phyloP scores from a whole-genome alignment of 495 filamentous ascomycete species.

The Achaetomiella virescens region DNA sequence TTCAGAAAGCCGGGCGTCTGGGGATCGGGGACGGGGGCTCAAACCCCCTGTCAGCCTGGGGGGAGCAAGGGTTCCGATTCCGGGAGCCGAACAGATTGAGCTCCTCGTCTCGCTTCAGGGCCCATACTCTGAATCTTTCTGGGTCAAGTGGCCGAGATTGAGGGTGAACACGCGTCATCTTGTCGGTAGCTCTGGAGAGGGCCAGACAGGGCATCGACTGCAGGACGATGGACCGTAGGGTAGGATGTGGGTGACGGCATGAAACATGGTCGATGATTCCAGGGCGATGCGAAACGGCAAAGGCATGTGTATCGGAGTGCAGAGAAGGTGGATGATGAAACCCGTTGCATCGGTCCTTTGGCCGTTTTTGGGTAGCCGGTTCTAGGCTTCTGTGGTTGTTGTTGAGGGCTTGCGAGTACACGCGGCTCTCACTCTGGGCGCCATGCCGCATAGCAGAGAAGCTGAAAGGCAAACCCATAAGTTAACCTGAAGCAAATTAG shows the following conservation, averaged over 20 bases:
- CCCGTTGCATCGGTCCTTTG: background rate
- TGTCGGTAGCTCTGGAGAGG: background rate
- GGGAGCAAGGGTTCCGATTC: background rate
- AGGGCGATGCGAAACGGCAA: conserved; percentile 12
- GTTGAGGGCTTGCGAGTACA: background rate
- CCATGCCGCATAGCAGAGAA: too few relatives aligned
- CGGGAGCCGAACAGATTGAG: background rate
- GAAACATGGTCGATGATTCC: conserved; percentile 15
- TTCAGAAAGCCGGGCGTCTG: background rate
- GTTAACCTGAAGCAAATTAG: too few relatives aligned
- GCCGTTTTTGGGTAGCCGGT: conserved; percentile 2
- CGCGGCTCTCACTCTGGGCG: background rate
- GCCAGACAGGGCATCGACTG: conserved; percentile 1
- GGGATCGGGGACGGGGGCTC: background rate
- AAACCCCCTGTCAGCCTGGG: background rate
- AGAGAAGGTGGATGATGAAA: conserved; percentile 11
- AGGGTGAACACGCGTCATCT: background rate
- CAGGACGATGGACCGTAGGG: background rate
- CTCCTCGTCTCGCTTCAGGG: too few relatives aligned
- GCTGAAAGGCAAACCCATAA: too few relatives aligned
- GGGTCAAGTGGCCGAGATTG: background rate
- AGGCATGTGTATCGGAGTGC: conserved; percentile 8
- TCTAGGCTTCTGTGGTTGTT: background rate
- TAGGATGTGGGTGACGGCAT: conserved; percentile 12
- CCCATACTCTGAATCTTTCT: too few relatives aligned